Conservation (phyloP, 768 basidiomycete genomes). For the Boletus subcaerulescens region DNA sequence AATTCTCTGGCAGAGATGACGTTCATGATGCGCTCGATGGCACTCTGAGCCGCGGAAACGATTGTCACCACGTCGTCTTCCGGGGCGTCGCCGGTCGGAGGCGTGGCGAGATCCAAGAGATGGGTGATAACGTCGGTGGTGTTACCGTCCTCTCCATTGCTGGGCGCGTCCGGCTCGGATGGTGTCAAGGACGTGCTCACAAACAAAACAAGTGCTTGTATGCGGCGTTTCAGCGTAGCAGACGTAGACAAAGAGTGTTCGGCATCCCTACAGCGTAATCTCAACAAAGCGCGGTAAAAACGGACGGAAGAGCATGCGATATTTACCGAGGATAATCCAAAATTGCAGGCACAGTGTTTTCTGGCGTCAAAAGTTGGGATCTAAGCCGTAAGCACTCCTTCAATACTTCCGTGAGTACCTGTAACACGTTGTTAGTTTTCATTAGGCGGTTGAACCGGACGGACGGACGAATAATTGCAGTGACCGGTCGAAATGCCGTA, state of each 20-base stretch:
- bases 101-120: constrained; percentile 47
- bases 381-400: constrained; percentile 64
- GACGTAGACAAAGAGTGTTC: constrained; percentile 49
- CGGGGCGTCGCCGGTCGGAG: constrained; percentile 27
- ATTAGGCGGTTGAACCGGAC: background rate
- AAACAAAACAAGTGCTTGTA: constrained; percentile 66
- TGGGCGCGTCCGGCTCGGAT: constrained; percentile 14
- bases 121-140: constrained; percentile 45
- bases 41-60: constrained; percentile 43
- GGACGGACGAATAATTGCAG: constrained; percentile 52
- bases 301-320: background rate
- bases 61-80: constrained; percentile 45
- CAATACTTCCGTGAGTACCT: constrained; percentile 65
- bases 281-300: background rate
- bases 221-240: constrained; percentile 52
- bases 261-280: constrained; percentile 45
- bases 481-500: constrained; percentile 51
- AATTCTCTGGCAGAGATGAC: constrained; percentile 74
- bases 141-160: constrained; percentile 19
- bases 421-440: constrained; percentile 2
- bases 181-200: constrained; percentile 50
- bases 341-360: constrained; percentile 42
- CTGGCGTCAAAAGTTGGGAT: constrained; percentile 38
- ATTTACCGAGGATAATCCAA: constrained; percentile 54
- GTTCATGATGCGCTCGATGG: constrained; percentile 52